phyloP scores from a whole-genome alignment of 192 early-diverging fungal species.

The Coemansia guatemalensis region DNA sequence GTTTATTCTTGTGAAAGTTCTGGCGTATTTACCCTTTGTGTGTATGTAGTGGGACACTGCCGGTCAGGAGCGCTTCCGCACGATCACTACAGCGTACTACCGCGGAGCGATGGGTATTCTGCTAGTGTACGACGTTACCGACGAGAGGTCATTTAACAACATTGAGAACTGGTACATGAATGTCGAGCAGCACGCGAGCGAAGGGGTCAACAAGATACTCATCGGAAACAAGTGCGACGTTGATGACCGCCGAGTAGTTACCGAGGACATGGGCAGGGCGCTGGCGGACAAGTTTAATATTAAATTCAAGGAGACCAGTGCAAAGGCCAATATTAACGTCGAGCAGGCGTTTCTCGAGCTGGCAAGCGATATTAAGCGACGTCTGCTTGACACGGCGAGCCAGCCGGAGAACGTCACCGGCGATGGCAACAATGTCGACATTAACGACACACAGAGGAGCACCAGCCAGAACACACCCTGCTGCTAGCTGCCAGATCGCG shows the following conservation, averaged over 20 bases:
- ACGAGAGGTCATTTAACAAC: slow-evolving; percentile 98
- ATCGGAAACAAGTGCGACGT: slow-evolving; percentile 99
- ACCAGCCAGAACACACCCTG: slow-evolving; percentile 30
- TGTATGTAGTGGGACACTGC: slow-evolving; percentile 88
- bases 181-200: slow-evolving; percentile 98
- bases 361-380: slow-evolving; percentile 97
- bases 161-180: slow-evolving; percentile 99
- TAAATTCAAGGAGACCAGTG: slow-evolving; percentile 96
- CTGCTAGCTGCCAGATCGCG: slow-evolving; percentile 19
- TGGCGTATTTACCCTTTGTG: not conserved
- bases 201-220: slow-evolving; percentile 98
- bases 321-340: slow-evolving; percentile 96
- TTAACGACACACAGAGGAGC: slow-evolving; percentile 40
- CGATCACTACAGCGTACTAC: slow-evolving; percentile 99
- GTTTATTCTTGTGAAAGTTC: not conserved
- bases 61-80: slow-evolving; percentile 98
- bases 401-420: slow-evolving; percentile 32
- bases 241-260: slow-evolving; percentile 80
- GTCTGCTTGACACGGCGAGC: slow-evolving; percentile 83
- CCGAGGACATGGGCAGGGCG: slow-evolving; percentile 94
- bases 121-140: slow-evolving; percentile 97
- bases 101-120: slow-evolving; percentile 99
- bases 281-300: slow-evolving; percentile 93
- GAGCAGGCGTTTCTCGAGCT: slow-evolving; percentile 98
- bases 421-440: slow-evolving; percentile 34